phyloP scores from a whole-genome alignment of 495 filamentous ascomycete genomes.

The Annulohypoxylon maeteangense region DNA sequence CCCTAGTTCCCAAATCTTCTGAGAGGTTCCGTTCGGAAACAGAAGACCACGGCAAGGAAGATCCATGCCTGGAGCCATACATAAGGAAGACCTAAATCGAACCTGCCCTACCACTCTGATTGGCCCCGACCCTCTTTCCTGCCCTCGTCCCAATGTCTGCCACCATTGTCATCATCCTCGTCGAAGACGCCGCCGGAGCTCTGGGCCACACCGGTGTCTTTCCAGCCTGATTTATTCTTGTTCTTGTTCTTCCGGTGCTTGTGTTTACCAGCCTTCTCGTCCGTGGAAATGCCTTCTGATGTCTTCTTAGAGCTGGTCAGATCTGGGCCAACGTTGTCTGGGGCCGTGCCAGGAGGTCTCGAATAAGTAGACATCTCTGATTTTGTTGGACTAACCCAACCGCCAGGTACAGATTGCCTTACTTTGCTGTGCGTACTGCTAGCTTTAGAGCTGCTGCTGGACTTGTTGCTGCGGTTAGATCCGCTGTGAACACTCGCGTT shows the following conservation, averaged over 20 bases:
- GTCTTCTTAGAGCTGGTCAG: slow-evolving; percentile 8
- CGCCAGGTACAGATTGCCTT: slow-evolving; percentile 5
- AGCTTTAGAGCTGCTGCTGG: background rate
- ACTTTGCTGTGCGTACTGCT: background rate
- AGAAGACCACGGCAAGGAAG: background rate
- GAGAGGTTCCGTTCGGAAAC: background rate
- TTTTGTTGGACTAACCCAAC: slow-evolving; percentile 12
- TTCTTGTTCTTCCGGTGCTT: background rate
- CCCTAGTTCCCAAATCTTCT: background rate
- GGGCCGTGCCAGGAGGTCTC: background rate
- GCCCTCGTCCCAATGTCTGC: background rate
- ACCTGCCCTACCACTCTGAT: slow-evolving; percentile 19
- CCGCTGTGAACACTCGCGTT: background rate
- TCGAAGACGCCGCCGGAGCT: slow-evolving; percentile 36
- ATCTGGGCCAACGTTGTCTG: slow-evolving; percentile 23
- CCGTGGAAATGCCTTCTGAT: background rate
- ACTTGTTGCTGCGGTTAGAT: background rate
- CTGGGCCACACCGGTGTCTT: slow-evolving; percentile 25
- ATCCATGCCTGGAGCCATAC: too few relatives aligned
- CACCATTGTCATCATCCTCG: slow-evolving; percentile 26
- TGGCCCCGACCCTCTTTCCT: background rate
- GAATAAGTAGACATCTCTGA: background rate
- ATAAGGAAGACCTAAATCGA: background rate
- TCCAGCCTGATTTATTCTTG: background rate
- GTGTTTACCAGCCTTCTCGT: background rate